Evolutionary conservation across 1,139 yeast genomes (phyloP), one percentile per base, ranked within the genome.

Genomic region (Kurtzmaniella natalensis): DNA sequence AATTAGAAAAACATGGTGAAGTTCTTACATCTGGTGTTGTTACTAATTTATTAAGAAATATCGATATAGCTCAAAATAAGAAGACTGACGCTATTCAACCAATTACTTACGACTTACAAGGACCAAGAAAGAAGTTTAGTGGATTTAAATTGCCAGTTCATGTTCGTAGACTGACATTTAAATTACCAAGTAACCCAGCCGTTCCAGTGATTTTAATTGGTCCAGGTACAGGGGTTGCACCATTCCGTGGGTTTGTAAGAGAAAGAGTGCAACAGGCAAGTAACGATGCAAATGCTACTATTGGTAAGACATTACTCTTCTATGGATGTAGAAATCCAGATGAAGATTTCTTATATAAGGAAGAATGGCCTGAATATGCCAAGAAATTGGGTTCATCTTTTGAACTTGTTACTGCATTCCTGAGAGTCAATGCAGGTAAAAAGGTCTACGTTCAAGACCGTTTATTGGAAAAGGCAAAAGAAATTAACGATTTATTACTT

Each of bases 171-270:
- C 88, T 97, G 7, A 85, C 94, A 37, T 92, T 92, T 68, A 89
- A 87, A 67, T 72, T 92, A 44, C 98, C 98, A n/a, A 70, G 88
- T 11, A 86, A 86, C 53, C 81, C 94, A 20, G 59, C 76, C 11
- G 78, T 82, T 30, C 96, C 98, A 7, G 74, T 92, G 23, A 86
- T 92, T 48, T 78, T 89, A 82, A 74, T 92, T 54, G 98, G 98
- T 25, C 97, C 98, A 32, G 98, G 98, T 45, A 92, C 98, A 6
- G 98, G 98, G 55, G 92, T 92, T 37, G 97, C 98, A 8, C 98
- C 98, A 41, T 83, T 92, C 67, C 81, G 97, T 61, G 96, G 95
- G 2, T 88, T 92, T 46, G 61, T 92, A 28, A 80, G 94, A 59
- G 96, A 88, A 59, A 81, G 94, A 50, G 56, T 58, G 31, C 47